A percentile compares a stretch with the other conserved stretches of the same genome.
Conservation (phyloP, 164 flowering plant genomes). For the Liquidambar formosana region DNA sequence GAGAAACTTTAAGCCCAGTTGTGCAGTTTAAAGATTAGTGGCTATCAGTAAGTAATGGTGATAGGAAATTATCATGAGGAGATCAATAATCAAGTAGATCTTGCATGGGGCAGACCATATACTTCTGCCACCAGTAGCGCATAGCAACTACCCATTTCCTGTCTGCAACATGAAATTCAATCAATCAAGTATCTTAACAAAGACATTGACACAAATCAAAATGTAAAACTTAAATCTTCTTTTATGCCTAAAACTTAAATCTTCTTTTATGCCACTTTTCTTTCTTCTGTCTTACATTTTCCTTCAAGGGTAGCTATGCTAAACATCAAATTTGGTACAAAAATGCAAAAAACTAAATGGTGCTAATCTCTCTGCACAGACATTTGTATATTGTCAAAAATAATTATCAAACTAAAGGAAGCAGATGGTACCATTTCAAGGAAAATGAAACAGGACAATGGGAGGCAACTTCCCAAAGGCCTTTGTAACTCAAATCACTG, state of each 20-base stretch:
- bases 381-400: not conserved
- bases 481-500: not conserved
- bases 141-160: constrained; percentile 11
- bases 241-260: too few species aligned
- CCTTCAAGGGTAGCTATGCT: too few species aligned
- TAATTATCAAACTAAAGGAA: not conserved
- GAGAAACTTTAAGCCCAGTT: not conserved
- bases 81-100: not conserved
- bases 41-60: too few species aligned
- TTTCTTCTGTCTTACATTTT: too few species aligned
- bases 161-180: constrained; percentile 8
- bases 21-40: not conserved
- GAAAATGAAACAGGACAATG: constrained; percentile 1
- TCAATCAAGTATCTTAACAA: not conserved
- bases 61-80: not conserved
- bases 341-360: not conserved
- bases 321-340: not conserved
- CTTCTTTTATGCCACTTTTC: too few species aligned
- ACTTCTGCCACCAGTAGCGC: not conserved
- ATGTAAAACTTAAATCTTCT: not conserved
- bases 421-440: not conserved
- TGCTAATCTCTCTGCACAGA: not conserved
- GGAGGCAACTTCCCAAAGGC: not conserved
- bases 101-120: not conserved
- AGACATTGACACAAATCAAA: not conserved